A percentile compares a stretch with the other conserved stretches of the same genome.
Conservation (phyloP, 352 stramenopile species). For the Phytopythium helicoides region DNA sequence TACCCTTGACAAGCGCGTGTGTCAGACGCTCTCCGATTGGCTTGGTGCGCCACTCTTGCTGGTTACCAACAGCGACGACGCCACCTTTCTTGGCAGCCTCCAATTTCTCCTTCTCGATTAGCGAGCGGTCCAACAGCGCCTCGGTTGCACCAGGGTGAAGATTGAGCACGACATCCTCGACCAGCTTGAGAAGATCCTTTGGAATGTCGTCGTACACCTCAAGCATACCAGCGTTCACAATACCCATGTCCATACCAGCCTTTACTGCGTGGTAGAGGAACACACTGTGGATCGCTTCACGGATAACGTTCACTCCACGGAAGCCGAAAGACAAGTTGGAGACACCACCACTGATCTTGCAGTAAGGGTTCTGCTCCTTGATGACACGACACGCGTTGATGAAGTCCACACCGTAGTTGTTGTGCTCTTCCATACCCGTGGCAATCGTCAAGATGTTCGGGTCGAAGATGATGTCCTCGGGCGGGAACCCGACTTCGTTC, state of each 20-base stretch:
- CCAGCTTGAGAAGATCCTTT: slow-evolving; percentile 82
- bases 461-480: slow-evolving; percentile 98
- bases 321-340: slow-evolving; percentile 98
- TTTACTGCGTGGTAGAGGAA: slow-evolving; percentile 96
- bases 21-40: slow-evolving; percentile 91
- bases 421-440: slow-evolving; percentile 97
- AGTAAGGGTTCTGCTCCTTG: slow-evolving; percentile 95
- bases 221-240: slow-evolving; percentile 94
- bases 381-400: slow-evolving; percentile 94
- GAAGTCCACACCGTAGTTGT: slow-evolving; percentile 98
- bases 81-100: slow-evolving; percentile 87
- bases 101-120: slow-evolving; percentile 82
- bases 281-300: slow-evolving; percentile 95
- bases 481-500: slow-evolving; percentile 91
- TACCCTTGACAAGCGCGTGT: slow-evolving; percentile 97
- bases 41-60: slow-evolving; percentile 90
- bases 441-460: slow-evolving; percentile 97
- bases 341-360: slow-evolving; percentile 95
- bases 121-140: slow-evolving; percentile 86
- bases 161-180: slow-evolving; percentile 95
- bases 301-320: slow-evolving; percentile 97
- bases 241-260: slow-evolving; percentile 98
- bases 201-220: slow-evolving; percentile 88
- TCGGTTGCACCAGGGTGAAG: slow-evolving; percentile 88
- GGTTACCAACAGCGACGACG: slow-evolving; percentile 30